Evolutionary conservation across 768 basidiomycete species (phyloP).

Genomic region (Sistotremastrum suecicum): DNA sequence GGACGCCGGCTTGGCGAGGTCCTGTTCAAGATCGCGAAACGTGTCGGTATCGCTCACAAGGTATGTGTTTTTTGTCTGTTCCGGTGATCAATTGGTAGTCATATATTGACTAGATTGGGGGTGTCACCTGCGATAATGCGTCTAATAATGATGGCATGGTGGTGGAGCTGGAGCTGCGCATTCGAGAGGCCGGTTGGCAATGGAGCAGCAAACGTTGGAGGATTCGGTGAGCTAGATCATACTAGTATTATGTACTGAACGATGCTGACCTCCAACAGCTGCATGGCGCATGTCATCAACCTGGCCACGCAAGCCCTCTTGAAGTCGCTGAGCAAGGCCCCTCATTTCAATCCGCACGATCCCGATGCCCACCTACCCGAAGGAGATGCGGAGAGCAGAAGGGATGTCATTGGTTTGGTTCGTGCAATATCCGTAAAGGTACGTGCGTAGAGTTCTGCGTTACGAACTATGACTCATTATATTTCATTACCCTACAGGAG

Average conservation of each 20-base stretch:
- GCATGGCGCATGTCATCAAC: slow-evolving; percentile 20
- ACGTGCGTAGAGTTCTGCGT: no score
- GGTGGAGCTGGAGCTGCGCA: no score
- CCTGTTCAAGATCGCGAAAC: slow-evolving; percentile 1
- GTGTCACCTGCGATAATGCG: no score
- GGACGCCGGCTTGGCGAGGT: slow-evolving; percentile 3
- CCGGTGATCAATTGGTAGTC: no score
- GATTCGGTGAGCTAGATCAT: slow-evolving; percentile 3
- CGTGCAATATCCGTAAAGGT: slow-evolving; percentile 9
- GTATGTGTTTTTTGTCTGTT: no score
- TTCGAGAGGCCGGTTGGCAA: no score
- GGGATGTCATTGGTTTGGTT: slow-evolving; percentile 12
- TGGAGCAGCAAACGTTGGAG: neutral
- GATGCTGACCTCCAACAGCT: slow-evolving; percentile 10
- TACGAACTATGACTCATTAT: no score
- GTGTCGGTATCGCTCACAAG: no score
- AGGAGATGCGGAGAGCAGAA: neutral
- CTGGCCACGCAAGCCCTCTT: slow-evolving; percentile 19
- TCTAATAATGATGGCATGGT: no score
- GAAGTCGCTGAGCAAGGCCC: slow-evolving; percentile 13
- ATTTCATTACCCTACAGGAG: no score
- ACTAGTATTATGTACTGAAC: neutral
- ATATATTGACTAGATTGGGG: no score
- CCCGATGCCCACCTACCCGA: slow-evolving; percentile 9
- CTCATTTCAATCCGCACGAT: slow-evolving; percentile 12